Conservation (phyloP, 257 asterid species). For the Orobanche coerulescens region DNA sequence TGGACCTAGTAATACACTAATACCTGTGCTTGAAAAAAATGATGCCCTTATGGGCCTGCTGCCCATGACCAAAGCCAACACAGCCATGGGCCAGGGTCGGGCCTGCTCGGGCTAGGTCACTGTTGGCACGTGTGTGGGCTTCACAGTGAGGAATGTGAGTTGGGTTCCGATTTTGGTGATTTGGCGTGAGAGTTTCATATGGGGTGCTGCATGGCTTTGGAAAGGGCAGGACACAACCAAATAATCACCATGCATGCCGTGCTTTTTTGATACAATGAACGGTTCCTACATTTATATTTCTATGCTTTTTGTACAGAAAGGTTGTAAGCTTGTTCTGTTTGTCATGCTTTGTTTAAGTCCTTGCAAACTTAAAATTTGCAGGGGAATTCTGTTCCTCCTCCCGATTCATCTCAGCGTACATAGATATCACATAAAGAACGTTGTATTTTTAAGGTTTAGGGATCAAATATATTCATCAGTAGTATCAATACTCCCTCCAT, state of each 20-base stretch:
- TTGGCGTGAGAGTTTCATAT: constrained; percentile 34
- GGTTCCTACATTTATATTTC: neutral
- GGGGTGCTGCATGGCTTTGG: constrained; percentile 47
- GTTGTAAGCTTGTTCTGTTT: neutral
- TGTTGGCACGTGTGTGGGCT: neutral
- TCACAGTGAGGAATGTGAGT: constrained; percentile 34
- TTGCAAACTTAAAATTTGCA: constrained; percentile 7
- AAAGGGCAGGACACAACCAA: constrained; percentile 33
- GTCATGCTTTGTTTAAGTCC: constrained; percentile 24
- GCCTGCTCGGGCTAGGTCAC: neutral
- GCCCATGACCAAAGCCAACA: no score
- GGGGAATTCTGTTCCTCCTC: neutral
- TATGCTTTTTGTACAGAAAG: constrained; percentile 15
- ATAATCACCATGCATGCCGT: neutral
- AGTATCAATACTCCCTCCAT: no score
- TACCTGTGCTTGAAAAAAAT: no score
- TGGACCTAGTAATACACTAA: no score
- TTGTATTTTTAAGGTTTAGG: no score
- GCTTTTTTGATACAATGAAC: neutral
- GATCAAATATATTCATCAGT: no score
- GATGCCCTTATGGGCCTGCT: no score
- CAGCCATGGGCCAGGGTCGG: no score
- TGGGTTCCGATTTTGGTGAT: constrained; percentile 24
- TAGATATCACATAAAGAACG: neutral
- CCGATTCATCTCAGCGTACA: neutral